Evolutionary conservation across 2,329 filamentous ascomycete species (phyloP).

Genomic region (Dactylellina haptotyla): DNA sequence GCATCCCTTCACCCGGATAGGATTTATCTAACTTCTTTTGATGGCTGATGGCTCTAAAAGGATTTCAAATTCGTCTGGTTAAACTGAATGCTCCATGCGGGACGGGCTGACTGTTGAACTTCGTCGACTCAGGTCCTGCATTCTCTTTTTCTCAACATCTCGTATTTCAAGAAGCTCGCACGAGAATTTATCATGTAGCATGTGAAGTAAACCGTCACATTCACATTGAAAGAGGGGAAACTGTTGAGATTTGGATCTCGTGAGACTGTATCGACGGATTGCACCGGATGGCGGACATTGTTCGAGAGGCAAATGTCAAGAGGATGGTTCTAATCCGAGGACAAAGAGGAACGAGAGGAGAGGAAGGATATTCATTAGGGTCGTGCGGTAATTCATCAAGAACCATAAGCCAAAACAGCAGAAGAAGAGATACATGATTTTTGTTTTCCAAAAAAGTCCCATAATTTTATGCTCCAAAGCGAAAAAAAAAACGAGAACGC

Average conservation of each 20-base stretch:
- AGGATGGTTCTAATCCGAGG: neutral
- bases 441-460: constrained; percentile 27
- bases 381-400: neutral
- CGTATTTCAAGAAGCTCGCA: neutral
- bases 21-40: neutral
- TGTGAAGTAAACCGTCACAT: neutral
- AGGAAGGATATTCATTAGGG: constrained; percentile 16
- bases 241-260: too few species aligned
- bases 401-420: constrained; percentile 1
- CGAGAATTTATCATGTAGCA: neutral
- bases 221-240: too few species aligned
- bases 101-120: too few species aligned
- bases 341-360: neutral
- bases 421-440: constrained; percentile 2
- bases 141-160: too few species aligned
- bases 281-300: neutral
- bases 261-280: too few species aligned
- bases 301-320: neutral
- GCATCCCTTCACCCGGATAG: constrained; percentile 1
- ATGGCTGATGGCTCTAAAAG: neutral
- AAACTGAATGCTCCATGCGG: too few species aligned
- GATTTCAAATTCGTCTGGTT: neutral
- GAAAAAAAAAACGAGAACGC: constrained; percentile 21
- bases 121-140: too few species aligned
- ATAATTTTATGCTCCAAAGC: constrained; percentile 14